Conservation (phyloP, 1,139 yeast genomes). For the Kazachstania sp. region DNA sequence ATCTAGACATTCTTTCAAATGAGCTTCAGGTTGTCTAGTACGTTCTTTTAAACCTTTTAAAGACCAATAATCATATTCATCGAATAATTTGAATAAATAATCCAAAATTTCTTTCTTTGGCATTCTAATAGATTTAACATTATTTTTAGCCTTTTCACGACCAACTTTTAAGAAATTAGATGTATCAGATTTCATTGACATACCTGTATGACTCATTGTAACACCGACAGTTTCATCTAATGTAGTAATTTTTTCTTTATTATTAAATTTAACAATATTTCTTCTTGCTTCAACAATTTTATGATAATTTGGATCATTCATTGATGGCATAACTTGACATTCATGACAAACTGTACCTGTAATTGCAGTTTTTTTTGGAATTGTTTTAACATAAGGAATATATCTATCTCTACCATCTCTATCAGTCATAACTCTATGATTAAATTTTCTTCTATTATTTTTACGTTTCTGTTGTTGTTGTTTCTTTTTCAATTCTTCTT, state of each 20-base stretch:
- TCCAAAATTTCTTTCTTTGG: constrained; percentile 89
- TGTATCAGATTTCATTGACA: constrained; percentile 60
- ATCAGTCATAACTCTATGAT: constrained; percentile 34
- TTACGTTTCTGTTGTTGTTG: constrained; percentile 30
- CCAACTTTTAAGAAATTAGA: constrained; percentile 53
- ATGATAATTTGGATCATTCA: constrained; percentile 59
- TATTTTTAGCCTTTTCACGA: constrained; percentile 35
- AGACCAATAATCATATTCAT: constrained; percentile 95
- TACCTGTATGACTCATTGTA: constrained; percentile 75
- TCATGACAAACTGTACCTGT: constrained; percentile 89
- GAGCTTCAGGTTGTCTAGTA: constrained; percentile 92
- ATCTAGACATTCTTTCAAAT: constrained; percentile 82
- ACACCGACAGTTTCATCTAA: constrained; percentile 83
- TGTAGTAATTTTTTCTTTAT: constrained; percentile 67
- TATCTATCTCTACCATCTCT: constrained; percentile 41
- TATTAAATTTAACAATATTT: constrained; percentile 36
- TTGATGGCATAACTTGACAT: constrained; percentile 77
- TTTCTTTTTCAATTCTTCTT: constrained; percentile 33
- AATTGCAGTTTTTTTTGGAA: constrained; percentile 76
- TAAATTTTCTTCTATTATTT: constrained; percentile 29
- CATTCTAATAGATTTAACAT: constrained; percentile 80
- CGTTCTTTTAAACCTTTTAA: constrained; percentile 89
- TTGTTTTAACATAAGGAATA: constrained; percentile 68
- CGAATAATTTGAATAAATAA: constrained; percentile 77
- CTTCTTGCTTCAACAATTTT: constrained; percentile 51